These are phyloP conservation scores for Sclerotinia glacialis DNA, from an alignment of 2,329 filamentous ascomycete genomes.

Conservation along the genomic window DNA sequence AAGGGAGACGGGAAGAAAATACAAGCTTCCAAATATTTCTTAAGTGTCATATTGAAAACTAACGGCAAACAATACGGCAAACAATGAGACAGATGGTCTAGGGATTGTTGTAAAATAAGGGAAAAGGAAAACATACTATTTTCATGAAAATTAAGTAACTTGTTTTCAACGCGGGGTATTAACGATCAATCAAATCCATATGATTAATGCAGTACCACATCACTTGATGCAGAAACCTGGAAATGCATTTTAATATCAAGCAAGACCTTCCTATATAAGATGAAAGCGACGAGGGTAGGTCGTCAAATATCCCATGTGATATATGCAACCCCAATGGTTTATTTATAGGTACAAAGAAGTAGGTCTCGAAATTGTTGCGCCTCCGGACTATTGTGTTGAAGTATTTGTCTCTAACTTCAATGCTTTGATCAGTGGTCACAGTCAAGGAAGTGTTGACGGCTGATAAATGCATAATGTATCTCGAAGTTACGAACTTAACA, in stretches of 20 bases:
- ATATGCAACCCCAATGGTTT: too few relatives aligned
- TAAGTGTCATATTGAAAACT: not conserved
- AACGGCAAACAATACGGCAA: not conserved
- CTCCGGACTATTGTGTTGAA: not conserved
- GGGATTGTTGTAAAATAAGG: not conserved
- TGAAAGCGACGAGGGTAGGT: not conserved
- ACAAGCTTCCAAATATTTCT: not conserved
- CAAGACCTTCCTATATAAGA: conserved; percentile 7
- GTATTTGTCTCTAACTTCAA: not conserved
- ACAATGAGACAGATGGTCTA: not conserved
- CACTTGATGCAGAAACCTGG: not conserved
- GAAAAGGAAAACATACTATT: not conserved
- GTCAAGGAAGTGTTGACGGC: not conserved
- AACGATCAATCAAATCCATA: not conserved
- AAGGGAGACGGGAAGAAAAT: not conserved
- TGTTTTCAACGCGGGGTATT: not conserved
- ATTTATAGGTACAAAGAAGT: not conserved
- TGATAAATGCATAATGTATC: not conserved
- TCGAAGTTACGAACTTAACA: not conserved
- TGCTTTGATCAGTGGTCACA: too few relatives aligned
- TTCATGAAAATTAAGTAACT: not conserved
- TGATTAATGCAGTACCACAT: conserved; percentile 18
- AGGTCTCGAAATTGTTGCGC: not conserved
- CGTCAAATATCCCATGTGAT: not conserved
- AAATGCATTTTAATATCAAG: conserved; percentile 2